phyloP scores from a whole-genome alignment of 2,329 filamentous ascomycete species.

The Keithomyces neogunnii region DNA sequence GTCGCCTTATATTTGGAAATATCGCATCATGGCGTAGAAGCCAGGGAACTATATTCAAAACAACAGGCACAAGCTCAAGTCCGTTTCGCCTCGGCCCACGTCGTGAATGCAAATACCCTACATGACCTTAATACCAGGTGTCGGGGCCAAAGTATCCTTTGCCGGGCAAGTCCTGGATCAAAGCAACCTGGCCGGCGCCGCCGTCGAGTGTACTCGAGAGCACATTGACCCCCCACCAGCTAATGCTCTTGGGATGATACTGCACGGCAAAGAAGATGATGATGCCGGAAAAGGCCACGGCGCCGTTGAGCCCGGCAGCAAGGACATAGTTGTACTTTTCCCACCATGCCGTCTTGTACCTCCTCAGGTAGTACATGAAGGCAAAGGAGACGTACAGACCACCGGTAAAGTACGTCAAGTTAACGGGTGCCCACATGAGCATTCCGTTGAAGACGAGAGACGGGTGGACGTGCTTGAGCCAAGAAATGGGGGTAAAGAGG shows the following conservation, averaged over 20 bases:
- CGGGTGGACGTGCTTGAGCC: conserved; percentile 30
- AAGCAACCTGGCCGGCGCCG: conserved; percentile 1
- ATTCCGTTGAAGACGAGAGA: conserved; percentile 32
- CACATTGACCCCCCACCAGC: conserved; percentile 30
- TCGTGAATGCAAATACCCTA: not conserved
- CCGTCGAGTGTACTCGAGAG: conserved; percentile 2
- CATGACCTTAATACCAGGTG: not conserved
- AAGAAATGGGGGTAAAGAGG: conserved; percentile 12
- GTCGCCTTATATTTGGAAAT: too few species aligned
- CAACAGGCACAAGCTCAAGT: too few species aligned
- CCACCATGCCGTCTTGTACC: conserved; percentile 31
- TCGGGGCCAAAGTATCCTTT: conserved; percentile 4
- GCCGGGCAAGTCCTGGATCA: not conserved
- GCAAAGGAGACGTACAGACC: conserved; percentile 30
- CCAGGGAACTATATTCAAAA: too few species aligned
- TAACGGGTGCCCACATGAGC: conserved; percentile 33
- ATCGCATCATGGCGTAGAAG: too few species aligned
- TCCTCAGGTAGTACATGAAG: conserved; percentile 35
- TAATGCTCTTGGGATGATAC: conserved; percentile 25
- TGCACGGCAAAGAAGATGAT: conserved; percentile 34
- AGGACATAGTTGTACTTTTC: conserved; percentile 38
- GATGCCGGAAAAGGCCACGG: conserved; percentile 31
- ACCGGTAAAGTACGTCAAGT: conserved; percentile 33
- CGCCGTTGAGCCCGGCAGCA: conserved; percentile 29
- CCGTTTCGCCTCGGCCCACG: too few species aligned